Conservation (phyloP, 1,139 yeast genomes). For the Geotrichum macrosporum region DNA sequence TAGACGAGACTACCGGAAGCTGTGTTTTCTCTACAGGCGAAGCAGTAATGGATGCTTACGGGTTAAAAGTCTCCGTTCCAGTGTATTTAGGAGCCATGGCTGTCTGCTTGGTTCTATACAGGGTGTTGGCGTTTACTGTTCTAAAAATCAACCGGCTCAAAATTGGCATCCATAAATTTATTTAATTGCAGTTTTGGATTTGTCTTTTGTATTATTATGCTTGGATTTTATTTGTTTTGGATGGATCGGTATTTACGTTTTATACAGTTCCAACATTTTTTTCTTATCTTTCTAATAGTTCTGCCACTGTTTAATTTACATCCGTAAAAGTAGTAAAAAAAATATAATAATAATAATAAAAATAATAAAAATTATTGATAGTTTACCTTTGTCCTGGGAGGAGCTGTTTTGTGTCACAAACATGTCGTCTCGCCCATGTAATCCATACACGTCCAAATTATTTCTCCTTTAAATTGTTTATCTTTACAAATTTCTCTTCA, state of each 20-base stretch:
- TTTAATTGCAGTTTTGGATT: constrained; percentile 9
- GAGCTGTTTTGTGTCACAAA: not conserved
- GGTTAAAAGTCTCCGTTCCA: constrained; percentile 38
- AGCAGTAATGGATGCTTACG: constrained; percentile 47
- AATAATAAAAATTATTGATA: too few species aligned
- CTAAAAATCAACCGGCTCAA: constrained; percentile 31
- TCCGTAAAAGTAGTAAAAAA: too few species aligned
- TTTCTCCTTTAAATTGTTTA: not conserved
- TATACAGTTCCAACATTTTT: too few species aligned
- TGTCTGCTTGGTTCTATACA: constrained; percentile 38
- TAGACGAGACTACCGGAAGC: constrained; percentile 31
- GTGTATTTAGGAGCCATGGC: constrained; percentile 38
- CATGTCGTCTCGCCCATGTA: not conserved
- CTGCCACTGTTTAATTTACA: too few species aligned
- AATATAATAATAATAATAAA: too few species aligned
- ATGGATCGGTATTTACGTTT: too few species aligned
- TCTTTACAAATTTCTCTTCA: not conserved
- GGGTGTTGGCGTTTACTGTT: constrained; percentile 38
- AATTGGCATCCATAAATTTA: constrained; percentile 24
- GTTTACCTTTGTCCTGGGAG: too few species aligned
- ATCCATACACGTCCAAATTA: not conserved
- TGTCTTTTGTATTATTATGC: too few species aligned
- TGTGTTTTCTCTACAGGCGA: constrained; percentile 50
- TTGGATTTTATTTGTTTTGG: not conserved
- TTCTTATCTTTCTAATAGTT: too few species aligned